phyloP scores from a whole-genome alignment of 2,329 filamentous ascomycete species.

The Pseudogymnoascus sp. region DNA sequence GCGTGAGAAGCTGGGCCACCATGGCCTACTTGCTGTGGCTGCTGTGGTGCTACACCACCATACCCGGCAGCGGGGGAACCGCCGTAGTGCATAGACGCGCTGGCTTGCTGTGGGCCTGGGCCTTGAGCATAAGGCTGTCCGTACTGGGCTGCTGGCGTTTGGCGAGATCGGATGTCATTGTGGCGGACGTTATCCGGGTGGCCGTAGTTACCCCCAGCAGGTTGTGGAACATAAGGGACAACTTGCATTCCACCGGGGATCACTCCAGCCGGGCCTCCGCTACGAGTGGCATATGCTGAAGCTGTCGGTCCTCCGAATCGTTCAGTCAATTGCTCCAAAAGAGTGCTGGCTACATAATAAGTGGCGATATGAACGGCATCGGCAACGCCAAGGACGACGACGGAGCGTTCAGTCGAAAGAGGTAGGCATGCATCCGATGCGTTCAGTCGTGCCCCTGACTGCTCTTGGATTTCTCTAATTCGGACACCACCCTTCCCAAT shows the following conservation, averaged over 20 bases:
- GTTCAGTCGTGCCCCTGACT: constrained; percentile 91
- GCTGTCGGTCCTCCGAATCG: constrained; percentile 92
- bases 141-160: constrained; percentile 69
- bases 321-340: constrained; percentile 94
- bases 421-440: constrained; percentile 93
- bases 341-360: constrained; percentile 97
- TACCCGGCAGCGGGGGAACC: constrained; percentile 57
- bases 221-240: constrained; percentile 93
- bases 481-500: constrained; percentile 95
- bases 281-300: constrained; percentile 95
- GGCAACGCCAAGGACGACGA: constrained; percentile 94
- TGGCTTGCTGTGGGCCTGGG: constrained; percentile 49
- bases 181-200: constrained; percentile 81
- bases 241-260: constrained; percentile 98
- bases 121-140: constrained; percentile 51
- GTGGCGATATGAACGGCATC: constrained; percentile 98
- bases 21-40: constrained; percentile 62
- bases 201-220: constrained; percentile 86
- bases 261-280: constrained; percentile 84
- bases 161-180: constrained; percentile 66
- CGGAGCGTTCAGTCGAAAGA: constrained; percentile 91
- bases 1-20: constrained; percentile 59
- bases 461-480: constrained; percentile 97
- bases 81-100: constrained; percentile 73
- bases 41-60: constrained; percentile 71